Conservation (phyloP, 2,329 filamentous ascomycete genomes). For the Aureobasidium sp. region DNA sequence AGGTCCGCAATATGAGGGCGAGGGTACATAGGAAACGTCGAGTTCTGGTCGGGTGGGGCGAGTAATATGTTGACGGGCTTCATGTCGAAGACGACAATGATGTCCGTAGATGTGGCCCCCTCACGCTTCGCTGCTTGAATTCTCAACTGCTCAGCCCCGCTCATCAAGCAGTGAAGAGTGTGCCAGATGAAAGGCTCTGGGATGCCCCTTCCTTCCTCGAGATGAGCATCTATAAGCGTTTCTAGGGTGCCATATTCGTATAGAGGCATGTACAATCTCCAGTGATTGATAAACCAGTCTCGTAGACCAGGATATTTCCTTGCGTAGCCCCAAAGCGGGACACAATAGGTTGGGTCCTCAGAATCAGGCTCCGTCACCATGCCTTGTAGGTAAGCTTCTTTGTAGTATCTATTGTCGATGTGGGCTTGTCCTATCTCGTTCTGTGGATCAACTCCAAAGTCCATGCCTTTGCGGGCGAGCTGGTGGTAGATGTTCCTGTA, state of each 20-base stretch:
- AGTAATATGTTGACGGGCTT: neutral
- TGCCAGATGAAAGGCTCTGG: conserved; percentile 6
- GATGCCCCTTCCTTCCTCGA: neutral
- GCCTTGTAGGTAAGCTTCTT: conserved; percentile 3
- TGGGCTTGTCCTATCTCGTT: neutral
- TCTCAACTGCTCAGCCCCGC: neutral
- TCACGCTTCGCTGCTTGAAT: neutral
- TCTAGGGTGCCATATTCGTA: neutral
- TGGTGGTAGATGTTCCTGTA: neutral
- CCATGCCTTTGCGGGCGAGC: neutral
- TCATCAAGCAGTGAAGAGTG: neutral
- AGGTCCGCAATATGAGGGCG: neutral
- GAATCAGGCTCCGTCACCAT: neutral
- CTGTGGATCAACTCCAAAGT: neutral
- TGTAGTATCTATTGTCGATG: neutral
- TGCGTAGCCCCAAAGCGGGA: neutral
- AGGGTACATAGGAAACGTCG: neutral
- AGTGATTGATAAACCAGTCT: neutral
- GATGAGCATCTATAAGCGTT: neutral
- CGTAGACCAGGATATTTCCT: neutral
- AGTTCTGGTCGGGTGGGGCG: neutral
- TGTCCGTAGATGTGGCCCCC: neutral
- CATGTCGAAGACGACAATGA: neutral
- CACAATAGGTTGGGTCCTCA: neutral
- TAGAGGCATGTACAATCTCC: neutral